Evolutionary conservation across 257 asterid genomes (phyloP).

Genomic region (Ligustrum vulgare): DNA sequence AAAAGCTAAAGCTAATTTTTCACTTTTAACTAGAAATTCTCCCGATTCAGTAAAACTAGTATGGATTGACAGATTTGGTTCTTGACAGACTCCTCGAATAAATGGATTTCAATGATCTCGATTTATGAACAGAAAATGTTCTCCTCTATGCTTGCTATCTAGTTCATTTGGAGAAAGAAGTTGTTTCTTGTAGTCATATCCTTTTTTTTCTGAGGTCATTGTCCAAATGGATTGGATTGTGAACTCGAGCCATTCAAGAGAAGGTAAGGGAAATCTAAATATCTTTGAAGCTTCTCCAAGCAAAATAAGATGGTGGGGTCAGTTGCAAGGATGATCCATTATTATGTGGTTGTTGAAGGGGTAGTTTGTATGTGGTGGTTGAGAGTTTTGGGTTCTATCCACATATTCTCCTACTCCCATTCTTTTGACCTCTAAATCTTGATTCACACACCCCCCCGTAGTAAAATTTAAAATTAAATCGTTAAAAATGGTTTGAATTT

Average conservation of each 20-base stretch:
- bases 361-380: slow-evolving; percentile 27
- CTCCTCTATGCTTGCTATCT: not conserved
- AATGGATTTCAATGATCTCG: not conserved
- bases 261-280: slow-evolving; percentile 5
- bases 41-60: not conserved
- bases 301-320: slow-evolving; percentile 18
- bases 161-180: not conserved
- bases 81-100: not conserved
- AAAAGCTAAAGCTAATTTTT: not conserved
- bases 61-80: not conserved
- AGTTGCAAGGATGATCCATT: slow-evolving; percentile 22
- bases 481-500: too few relatives aligned
- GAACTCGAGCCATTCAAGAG: slow-evolving; percentile 7
- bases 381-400: slow-evolving; percentile 12
- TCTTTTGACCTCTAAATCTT: too few relatives aligned
- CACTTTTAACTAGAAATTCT: not conserved
- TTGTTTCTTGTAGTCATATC: not conserved
- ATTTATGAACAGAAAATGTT: not conserved
- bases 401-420: slow-evolving; percentile 16
- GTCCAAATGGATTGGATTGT: slow-evolving; percentile 14
- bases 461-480: too few relatives aligned
- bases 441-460: too few relatives aligned
- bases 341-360: slow-evolving; percentile 24
- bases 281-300: not conserved
- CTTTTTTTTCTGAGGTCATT: not conserved